A percentile compares a stretch with the other conserved stretches of the same genome.
phyloP scores from a whole-genome alignment of 306 rosid genomes.

The Prunus salicina region DNA sequence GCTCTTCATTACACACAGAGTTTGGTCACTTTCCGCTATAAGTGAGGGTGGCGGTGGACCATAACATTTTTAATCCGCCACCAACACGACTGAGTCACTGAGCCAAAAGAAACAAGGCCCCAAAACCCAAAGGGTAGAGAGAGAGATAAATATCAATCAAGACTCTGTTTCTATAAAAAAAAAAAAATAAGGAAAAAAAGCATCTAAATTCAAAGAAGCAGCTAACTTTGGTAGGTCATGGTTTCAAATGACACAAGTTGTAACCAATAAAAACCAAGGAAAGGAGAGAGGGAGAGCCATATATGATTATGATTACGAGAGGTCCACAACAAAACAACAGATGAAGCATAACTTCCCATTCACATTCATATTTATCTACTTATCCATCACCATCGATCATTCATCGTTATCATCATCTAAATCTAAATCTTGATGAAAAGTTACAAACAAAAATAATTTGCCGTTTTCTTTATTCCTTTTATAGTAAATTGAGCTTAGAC shows the following conservation, averaged over 20 bases:
- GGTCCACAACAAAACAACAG: neutral
- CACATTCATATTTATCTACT: constrained; percentile 2
- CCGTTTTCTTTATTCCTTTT: neutral
- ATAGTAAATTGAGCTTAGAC: no score
- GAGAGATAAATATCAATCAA: neutral
- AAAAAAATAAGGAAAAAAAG: neutral
- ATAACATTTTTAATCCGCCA: constrained; percentile 34
- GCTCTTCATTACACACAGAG: neutral
- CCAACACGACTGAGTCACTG: constrained; percentile 11
- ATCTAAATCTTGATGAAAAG: neutral
- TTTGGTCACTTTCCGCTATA: constrained; percentile 61
- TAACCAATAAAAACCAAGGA: constrained; percentile 29
- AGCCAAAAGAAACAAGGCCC: neutral
- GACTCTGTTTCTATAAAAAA: constrained; percentile 3
- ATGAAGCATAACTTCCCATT: neutral
- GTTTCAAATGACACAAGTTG: constrained; percentile 37
- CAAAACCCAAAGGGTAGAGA: neutral
- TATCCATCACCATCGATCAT: neutral
- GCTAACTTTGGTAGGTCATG: constrained; percentile 5
- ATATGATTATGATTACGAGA: neutral
- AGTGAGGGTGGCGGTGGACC: constrained; percentile 70
- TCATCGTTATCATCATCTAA: neutral
- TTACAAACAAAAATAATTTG: neutral
- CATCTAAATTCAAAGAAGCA: neutral
- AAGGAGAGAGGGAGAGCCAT: neutral